Percentiles rank a stretch among this genome's conserved stretches.
phyloP scores from a whole-genome alignment of 2,329 filamentous ascomycete species.

The Claviceps pazoutovae region DNA sequence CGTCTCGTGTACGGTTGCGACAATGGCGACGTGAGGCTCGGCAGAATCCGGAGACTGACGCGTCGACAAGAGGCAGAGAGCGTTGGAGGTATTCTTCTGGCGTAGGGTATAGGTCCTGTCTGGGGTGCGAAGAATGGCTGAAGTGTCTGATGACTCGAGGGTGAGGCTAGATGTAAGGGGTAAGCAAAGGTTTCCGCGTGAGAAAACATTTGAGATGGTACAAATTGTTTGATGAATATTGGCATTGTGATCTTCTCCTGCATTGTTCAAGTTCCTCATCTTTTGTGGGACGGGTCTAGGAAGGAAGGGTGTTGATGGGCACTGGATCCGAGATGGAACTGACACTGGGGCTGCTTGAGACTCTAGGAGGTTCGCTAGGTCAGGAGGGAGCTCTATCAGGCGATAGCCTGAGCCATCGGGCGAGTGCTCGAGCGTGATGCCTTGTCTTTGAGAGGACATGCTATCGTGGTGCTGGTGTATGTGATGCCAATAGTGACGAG shows the following conservation, averaged over 20 bases:
- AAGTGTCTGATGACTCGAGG: constrained; percentile 33
- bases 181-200: no score
- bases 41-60: constrained; percentile 8
- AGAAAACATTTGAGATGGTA: no score
- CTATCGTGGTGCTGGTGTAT: background rate
- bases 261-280: no score
- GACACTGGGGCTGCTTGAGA: constrained; percentile 39
- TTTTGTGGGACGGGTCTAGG: no score
- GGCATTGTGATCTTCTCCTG: no score
- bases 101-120: constrained; percentile 42
- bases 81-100: constrained; percentile 55
- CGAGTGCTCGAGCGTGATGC: constrained; percentile 36
- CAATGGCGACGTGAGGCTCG: constrained; percentile 27
- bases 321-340: constrained; percentile 12
- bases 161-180: constrained; percentile 24
- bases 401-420: constrained; percentile 39
- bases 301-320: no score
- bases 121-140: constrained; percentile 37
- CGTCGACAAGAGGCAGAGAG: constrained; percentile 41
- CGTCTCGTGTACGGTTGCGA: constrained; percentile 47
- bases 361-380: constrained; percentile 41
- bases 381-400: constrained; percentile 47
- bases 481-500: no score
- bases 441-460: constrained; percentile 35
- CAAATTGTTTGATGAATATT: no score